Evolutionary conservation across 2,329 filamentous ascomycete genomes (phyloP), one percentile per base, ranked within the genome.

Genomic region (Verruconis gallopava): DNA sequence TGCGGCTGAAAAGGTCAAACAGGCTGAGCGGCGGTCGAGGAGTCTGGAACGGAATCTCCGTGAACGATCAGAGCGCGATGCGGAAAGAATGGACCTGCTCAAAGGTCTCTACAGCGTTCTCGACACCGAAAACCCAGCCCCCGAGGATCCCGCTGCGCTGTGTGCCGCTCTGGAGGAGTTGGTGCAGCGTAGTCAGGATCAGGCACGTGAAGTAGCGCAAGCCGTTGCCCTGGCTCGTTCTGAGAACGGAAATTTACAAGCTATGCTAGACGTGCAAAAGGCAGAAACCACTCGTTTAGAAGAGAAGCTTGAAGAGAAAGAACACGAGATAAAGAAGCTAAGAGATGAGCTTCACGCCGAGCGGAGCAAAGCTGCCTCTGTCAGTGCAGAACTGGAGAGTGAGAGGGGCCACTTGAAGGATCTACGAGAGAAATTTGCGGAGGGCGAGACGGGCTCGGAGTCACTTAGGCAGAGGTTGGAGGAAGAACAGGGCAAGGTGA

Each of bases 371-470:
- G 55, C 65, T 5, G 55, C 55, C 2, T 62, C 64, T 0, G 54
- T 75, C 22, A 60, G 61, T 13, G 54, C 64, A 11, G 73, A 77
- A 50, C 61, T 79, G n/a, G 67, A 71, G 2, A 76, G 82, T 43
- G 76, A 81, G 46, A 77, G 82, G 30, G 65, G 71, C 12, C 80
- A 91, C 50, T 68, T 93, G 17, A 73, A 71, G 44, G 67, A 72
- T 20, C 64, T 93, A 17, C 75, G 83, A 44, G 66, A 68, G 13
- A 81, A 81, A 56, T 79, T 93, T 54, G 76, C 81, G 1, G 81
- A 88, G 48, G 86, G 85, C 13, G 85, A 91, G 58, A 86, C 79
- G 3, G 85, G 85, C 4, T 86, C 85, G 0, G 84, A 88, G 58
- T 77, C 75, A 20, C 63, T 94, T 42, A 77, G 82, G 43, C 80